Percentiles rank a stretch among this genome's conserved stretches.
These are phyloP conservation scores for Sanghuangporus sanghuang DNA, from an alignment of 1,284 basidiomycete species.

Conservation along the genomic window DNA sequence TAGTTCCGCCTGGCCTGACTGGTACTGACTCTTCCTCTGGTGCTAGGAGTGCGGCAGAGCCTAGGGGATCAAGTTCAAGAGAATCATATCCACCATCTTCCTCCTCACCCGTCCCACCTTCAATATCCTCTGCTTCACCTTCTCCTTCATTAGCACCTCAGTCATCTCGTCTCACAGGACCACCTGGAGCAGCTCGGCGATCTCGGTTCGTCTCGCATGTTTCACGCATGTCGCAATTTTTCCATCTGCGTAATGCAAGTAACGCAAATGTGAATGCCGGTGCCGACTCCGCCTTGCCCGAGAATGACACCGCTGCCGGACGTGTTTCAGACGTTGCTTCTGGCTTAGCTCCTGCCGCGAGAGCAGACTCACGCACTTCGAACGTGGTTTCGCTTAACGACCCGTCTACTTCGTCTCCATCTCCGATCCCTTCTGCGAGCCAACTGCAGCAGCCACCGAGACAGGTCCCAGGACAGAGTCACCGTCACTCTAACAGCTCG, in stretches of 20 bases:
- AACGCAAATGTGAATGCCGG: not conserved
- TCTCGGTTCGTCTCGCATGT: constrained; percentile 9
- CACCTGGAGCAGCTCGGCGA: not conserved
- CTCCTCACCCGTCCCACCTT: not conserved
- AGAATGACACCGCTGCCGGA: not conserved
- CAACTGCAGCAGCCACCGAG: not conserved
- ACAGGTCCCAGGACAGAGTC: constrained; percentile 20
- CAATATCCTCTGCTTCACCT: not conserved
- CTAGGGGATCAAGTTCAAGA: not conserved
- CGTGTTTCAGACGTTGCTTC: not conserved
- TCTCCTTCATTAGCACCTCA: not conserved
- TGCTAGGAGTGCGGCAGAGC: not conserved
- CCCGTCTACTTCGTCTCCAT: not conserved
- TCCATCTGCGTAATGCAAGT: constrained; percentile 3
- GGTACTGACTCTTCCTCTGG: not conserved
- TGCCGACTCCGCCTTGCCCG: not conserved
- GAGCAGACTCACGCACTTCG: not conserved
- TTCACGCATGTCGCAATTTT: constrained; percentile 8
- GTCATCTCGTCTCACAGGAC: not conserved
- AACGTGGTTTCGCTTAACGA: constrained; percentile 9
- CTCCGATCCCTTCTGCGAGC: not conserved
- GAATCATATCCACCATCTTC: not conserved
- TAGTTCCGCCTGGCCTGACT: not conserved
- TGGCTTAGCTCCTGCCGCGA: not conserved
- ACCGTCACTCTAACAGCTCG: constrained; percentile 31